These are phyloP conservation scores for Gynandropsis gynandra DNA, from an alignment of 345 rosid species.

Conservation along the genomic window DNA sequence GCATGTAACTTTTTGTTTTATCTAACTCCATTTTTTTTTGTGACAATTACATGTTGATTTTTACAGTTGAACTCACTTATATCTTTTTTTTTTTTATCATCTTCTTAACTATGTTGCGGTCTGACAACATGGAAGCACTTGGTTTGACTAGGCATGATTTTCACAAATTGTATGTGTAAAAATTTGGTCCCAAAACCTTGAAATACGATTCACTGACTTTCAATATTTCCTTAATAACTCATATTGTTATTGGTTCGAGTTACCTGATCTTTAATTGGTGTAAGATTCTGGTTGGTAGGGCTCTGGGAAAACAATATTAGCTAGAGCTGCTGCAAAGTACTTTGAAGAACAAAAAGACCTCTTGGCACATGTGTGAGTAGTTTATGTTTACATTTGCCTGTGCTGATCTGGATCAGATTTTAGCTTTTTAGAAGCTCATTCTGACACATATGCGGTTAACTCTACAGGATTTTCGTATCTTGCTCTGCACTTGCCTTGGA, in stretches of 20 bases:
- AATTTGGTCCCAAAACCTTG: constrained; percentile 9
- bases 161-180: constrained; percentile 15
- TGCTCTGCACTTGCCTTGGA: constrained; percentile 75
- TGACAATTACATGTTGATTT: no score
- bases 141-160: constrained; percentile 10
- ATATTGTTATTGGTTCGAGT: constrained; percentile 10
- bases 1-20: no score
- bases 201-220: constrained; percentile 9
- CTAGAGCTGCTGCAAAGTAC: constrained; percentile 73
- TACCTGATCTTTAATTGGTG: constrained; percentile 13
- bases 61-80: no score
- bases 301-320: constrained; percentile 85
- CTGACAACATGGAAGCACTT: constrained; percentile 12
- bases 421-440: constrained; percentile 8
- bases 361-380: constrained; percentile 77
- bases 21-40: no score
- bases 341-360: constrained; percentile 62
- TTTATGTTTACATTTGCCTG: constrained; percentile 4
- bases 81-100: no score
- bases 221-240: constrained; percentile 4
- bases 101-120: no score
- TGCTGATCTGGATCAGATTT: constrained; percentile 10
- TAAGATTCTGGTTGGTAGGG: constrained; percentile 49
- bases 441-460: constrained; percentile 12
- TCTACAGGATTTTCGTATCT: constrained; percentile 61